phyloP scores from a whole-genome alignment of 1,139 yeast genomes.

The Protomyces arabidopsidicola region DNA sequence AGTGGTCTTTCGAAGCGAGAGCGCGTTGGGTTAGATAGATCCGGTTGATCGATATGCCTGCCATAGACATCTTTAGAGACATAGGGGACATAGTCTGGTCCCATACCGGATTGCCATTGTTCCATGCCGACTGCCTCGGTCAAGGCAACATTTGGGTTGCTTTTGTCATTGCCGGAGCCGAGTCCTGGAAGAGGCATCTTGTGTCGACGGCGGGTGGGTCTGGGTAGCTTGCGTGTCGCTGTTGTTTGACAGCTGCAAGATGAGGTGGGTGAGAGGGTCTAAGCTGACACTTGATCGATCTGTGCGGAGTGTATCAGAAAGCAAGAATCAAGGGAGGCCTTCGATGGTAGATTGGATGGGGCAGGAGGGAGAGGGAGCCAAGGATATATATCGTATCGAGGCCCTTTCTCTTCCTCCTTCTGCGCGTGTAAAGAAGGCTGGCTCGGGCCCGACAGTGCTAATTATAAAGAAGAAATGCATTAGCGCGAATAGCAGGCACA shows the following conservation, averaged over 20 bases:
- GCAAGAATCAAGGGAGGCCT: not conserved
- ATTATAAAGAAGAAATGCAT: too few species aligned
- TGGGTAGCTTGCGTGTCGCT: too few species aligned
- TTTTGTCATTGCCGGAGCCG: slow-evolving; percentile 9
- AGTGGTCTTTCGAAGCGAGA: slow-evolving; percentile 89
- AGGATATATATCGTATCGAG: not conserved
- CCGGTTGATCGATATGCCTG: slow-evolving; percentile 60
- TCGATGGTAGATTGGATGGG: not conserved
- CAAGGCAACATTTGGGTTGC: slow-evolving; percentile 27
- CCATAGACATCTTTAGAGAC: slow-evolving; percentile 69
- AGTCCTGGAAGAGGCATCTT: too few species aligned
- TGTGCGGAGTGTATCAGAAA: too few species aligned
- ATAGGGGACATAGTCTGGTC: slow-evolving; percentile 7
- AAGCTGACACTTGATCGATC: too few species aligned
- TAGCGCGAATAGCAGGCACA: too few species aligned
- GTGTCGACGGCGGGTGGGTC: too few species aligned
- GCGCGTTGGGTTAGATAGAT: slow-evolving; percentile 87
- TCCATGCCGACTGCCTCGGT: slow-evolving; percentile 26
- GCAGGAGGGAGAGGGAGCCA: not conserved
- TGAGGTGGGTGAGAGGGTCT: too few species aligned
- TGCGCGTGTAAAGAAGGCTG: too few species aligned
- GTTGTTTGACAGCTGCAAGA: too few species aligned
- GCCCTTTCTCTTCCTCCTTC: too few species aligned
- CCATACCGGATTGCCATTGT: slow-evolving; percentile 21
- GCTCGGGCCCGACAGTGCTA: too few species aligned